A percentile compares a stretch with the other conserved stretches of the same genome.
phyloP scores from a whole-genome alignment of 2,329 filamentous ascomycete genomes.

The Hypoxylon sp. region DNA sequence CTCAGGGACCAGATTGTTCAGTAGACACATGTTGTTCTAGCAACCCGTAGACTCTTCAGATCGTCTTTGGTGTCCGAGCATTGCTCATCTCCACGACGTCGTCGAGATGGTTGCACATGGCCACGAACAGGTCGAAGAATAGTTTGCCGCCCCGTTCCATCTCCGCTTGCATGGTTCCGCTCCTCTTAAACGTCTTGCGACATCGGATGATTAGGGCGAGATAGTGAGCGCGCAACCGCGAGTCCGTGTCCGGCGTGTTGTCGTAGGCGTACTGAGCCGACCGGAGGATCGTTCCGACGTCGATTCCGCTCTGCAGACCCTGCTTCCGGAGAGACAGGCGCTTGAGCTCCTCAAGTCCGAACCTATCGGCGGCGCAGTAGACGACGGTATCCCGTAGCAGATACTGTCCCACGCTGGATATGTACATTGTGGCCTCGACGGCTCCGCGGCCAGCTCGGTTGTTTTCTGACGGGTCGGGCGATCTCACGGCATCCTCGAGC shows the following conservation, averaged over 20 bases:
- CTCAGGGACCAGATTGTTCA: slow-evolving; percentile 34
- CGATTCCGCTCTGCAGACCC: slow-evolving; percentile 91
- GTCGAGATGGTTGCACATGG: slow-evolving; percentile 98
- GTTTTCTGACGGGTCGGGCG: slow-evolving; percentile 56
- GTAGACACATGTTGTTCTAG: slow-evolving; percentile 46
- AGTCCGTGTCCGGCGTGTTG: slow-evolving; percentile 94
- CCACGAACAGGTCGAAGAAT: slow-evolving; percentile 98
- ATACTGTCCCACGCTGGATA: slow-evolving; percentile 79
- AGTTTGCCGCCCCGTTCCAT: slow-evolving; percentile 96
- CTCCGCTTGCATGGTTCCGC: slow-evolving; percentile 98
- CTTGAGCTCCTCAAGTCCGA: slow-evolving; percentile 94
- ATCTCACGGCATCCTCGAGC: slow-evolving; percentile 78
- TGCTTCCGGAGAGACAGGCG: slow-evolving; percentile 93
- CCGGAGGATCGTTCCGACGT: slow-evolving; percentile 90
- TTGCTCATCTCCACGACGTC: slow-evolving; percentile 91
- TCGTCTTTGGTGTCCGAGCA: slow-evolving; percentile 71
- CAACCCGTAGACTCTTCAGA: slow-evolving; percentile 59
- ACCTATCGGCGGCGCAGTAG: slow-evolving; percentile 93
- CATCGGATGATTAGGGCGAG: slow-evolving; percentile 97
- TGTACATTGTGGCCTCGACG: slow-evolving; percentile 83
- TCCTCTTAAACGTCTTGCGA: slow-evolving; percentile 97
- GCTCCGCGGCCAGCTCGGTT: slow-evolving; percentile 58
- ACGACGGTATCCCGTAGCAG: slow-evolving; percentile 93
- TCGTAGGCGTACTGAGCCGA: slow-evolving; percentile 96
- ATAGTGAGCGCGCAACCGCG: slow-evolving; percentile 94